phyloP scores from a whole-genome alignment of 306 rosid genomes.

The Prunus mongolica region DNA sequence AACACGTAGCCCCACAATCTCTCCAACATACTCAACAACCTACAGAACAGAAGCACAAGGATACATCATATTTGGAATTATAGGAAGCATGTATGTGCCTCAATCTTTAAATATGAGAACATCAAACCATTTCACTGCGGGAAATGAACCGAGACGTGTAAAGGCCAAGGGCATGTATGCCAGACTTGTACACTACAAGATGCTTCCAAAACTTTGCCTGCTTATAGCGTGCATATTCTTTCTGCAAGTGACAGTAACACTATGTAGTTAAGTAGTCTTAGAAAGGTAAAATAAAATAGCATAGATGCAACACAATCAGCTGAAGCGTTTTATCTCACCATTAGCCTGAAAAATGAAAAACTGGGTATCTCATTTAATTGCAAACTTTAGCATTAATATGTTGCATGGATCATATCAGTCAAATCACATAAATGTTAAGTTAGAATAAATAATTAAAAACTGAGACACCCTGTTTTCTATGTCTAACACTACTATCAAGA shows the following conservation, averaged over 20 bases:
- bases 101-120: constrained; percentile 5
- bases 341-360: too few relatives aligned
- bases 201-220: constrained; percentile 56
- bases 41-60: constrained; percentile 21
- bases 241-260: constrained; percentile 38
- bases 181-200: constrained; percentile 68
- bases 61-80: constrained; percentile 4
- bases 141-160: constrained; percentile 69
- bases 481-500: neutral
- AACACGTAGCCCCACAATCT: constrained; percentile 61
- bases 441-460: neutral
- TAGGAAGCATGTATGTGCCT: neutral
- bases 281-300: neutral
- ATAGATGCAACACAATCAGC: neutral
- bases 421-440: neutral
- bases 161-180: constrained; percentile 78
- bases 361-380: neutral
- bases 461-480: neutral
- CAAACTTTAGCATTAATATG: neutral
- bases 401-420: neutral
- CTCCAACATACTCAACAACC: constrained; percentile 80
- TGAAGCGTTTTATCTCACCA: too few relatives aligned
- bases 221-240: constrained; percentile 55
- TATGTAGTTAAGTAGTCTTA: neutral
- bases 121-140: constrained; percentile 58